These are phyloP conservation scores for Acorus gramineus DNA, from an alignment of 106 monocot genomes.

Conservation along the genomic window DNA sequence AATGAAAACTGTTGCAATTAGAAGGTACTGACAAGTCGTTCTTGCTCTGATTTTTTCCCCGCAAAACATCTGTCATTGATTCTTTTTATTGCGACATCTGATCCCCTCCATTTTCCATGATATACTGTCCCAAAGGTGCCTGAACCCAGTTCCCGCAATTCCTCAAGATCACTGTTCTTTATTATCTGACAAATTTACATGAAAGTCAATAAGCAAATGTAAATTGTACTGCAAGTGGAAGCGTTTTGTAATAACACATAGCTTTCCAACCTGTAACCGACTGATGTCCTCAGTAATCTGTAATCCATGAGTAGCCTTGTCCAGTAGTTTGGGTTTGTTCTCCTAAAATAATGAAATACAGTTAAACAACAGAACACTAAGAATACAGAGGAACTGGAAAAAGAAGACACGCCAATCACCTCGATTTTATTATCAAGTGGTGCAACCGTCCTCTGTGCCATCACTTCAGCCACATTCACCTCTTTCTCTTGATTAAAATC, in stretches of 20 bases:
- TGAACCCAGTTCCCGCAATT: constrained; percentile 67
- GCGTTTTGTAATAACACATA: neutral
- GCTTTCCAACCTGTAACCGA: constrained; percentile 45
- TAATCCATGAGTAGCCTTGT: constrained; percentile 36
- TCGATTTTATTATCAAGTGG: constrained; percentile 16
- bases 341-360: constrained; percentile 20
- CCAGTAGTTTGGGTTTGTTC: constrained; percentile 12
- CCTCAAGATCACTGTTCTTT: constrained; percentile 82
- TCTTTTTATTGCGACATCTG: constrained; percentile 87
- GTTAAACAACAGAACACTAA: constrained; percentile 1
- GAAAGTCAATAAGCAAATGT: neutral
- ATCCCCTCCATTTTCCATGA: constrained; percentile 86
- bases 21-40: constrained; percentile 31
- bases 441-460: constrained; percentile 3
- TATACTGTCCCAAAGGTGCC: constrained; percentile 88
- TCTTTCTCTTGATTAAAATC: constrained; percentile 12
- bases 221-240: neutral
- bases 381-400: neutral
- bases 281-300: constrained; percentile 52
- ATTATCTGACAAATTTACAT: constrained; percentile 43
- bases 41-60: constrained; percentile 71
- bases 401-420: constrained; percentile 16
- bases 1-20: neutral
- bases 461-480: constrained; percentile 1
- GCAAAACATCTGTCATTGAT: constrained; percentile 78